Conservation (phyloP, 2,329 filamentous ascomycete genomes). For the Bipolaris bicolor region DNA sequence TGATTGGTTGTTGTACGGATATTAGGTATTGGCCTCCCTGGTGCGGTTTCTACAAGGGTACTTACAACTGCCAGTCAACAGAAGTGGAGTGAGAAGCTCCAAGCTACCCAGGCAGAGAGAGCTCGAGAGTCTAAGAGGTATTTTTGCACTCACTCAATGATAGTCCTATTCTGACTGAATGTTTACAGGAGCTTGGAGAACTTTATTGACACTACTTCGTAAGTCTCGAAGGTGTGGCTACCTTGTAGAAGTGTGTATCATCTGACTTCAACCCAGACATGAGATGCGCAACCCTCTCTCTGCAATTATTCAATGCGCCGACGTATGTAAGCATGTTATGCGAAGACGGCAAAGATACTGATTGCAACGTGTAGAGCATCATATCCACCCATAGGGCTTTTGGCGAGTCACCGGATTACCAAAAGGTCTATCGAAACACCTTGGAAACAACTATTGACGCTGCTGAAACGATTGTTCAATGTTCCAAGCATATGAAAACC, state of each 20-base stretch:
- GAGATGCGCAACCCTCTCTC: conserved; percentile 54
- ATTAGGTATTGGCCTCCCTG: conserved; percentile 29
- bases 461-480: conserved; percentile 53
- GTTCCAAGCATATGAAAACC: conserved; percentile 54
- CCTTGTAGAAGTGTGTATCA: not conserved
- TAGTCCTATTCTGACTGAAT: not conserved
- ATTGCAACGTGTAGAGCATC: conserved; percentile 17
- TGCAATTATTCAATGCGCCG: conserved; percentile 53
- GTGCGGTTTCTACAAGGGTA: not conserved
- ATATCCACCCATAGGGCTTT: conserved; percentile 20
- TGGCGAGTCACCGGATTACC: conserved; percentile 7
- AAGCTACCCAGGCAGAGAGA: conserved; percentile 32
- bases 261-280: conserved; percentile 22
- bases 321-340: conserved; percentile 39
- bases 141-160: not conserved
- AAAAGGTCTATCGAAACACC: conserved; percentile 20
- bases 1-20: conserved; percentile 47
- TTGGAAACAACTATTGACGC: conserved; percentile 39
- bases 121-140: conserved; percentile 28
- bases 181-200: conserved; percentile 24
- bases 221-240: not conserved
- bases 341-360: not conserved
- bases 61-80: conserved; percentile 28
- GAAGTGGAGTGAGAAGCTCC: conserved; percentile 46
- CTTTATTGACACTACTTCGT: conserved; percentile 45